These are phyloP conservation scores for Sporisorium graminicola DNA, from an alignment of 1,284 basidiomycete species.

Conservation along the genomic window DNA sequence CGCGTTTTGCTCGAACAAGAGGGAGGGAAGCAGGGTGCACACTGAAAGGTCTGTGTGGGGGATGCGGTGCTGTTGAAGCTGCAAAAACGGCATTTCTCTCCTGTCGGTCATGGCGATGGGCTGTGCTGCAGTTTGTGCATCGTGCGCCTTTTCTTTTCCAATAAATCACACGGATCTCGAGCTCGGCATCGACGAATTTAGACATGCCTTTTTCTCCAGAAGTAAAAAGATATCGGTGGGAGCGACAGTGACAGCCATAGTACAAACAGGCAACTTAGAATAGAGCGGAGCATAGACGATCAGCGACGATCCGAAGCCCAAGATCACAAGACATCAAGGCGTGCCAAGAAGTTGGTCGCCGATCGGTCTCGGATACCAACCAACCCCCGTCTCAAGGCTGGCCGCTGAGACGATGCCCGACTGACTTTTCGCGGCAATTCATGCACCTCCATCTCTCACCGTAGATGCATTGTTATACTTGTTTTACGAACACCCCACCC, in stretches of 20 bases:
- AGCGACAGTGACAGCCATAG: not conserved
- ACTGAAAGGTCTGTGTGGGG: no score
- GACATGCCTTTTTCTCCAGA: no score
- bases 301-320: not conserved
- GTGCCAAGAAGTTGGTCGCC: constrained; percentile 7
- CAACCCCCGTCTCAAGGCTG: not conserved
- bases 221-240: not conserved
- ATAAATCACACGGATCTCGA: not conserved
- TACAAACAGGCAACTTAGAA: not conserved
- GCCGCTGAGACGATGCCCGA: not conserved
- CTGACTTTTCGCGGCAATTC: no score
- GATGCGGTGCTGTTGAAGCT: no score
- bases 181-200: not conserved
- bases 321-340: not conserved
- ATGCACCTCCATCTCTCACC: no score
- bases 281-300: not conserved
- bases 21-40: no score
- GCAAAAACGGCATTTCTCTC: not conserved
- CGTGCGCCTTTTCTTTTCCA: not conserved
- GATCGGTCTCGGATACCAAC: constrained; percentile 1
- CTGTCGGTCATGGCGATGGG: not conserved
- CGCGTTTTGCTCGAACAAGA: no score
- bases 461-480: not conserved
- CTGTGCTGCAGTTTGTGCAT: not conserved
- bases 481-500: not conserved